Conservation (phyloP, 169 alveolate species). For the Plasmodium chabaudi region DNA sequence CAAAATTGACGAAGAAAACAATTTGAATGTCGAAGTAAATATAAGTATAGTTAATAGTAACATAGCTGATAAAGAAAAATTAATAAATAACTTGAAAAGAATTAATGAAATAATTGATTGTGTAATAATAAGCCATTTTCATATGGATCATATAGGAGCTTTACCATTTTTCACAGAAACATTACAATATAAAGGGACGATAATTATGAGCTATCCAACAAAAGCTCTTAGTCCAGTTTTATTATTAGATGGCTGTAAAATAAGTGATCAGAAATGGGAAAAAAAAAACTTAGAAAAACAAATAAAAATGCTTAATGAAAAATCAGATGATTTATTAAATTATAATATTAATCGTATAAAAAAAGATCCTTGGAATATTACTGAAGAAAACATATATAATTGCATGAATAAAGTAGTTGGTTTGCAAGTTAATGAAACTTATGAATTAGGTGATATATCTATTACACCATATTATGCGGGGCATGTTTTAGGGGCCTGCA, state of each 20-base stretch:
- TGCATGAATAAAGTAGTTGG: conserved; percentile 90
- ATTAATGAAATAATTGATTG: conserved; percentile 89
- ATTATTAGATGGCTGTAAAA: conserved; percentile 96
- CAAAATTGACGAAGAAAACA: neutral
- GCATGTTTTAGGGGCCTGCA: conserved; percentile 98
- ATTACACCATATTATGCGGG: conserved; percentile 98
- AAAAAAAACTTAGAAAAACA: conserved; percentile 78
- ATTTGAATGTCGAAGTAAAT: conserved; percentile 40
- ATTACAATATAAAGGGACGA: conserved; percentile 93
- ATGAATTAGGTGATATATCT: conserved; percentile 88
- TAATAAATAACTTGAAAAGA: conserved; percentile 51
- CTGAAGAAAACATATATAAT: conserved; percentile 89
- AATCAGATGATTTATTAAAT: conserved; percentile 68
- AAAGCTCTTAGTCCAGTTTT: conserved; percentile 96
- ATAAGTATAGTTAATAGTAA: conserved; percentile 70
- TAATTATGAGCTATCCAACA: conserved; percentile 97
- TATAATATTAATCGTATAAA: conserved; percentile 61
- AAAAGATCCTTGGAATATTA: conserved; percentile 88
- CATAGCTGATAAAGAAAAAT: conserved; percentile 42
- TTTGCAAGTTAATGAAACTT: conserved; percentile 93
- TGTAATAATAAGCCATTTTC: conserved; percentile 97
- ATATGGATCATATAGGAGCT: conserved; percentile 99
- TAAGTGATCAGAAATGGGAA: conserved; percentile 85
- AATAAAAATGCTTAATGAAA: conserved; percentile 80
- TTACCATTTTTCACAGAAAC: conserved; percentile 97